Evolutionary conservation across 164 flowering plant species (phyloP), one percentile per base, ranked within the genome.

Genomic region (Vitis labrusca): DNA sequence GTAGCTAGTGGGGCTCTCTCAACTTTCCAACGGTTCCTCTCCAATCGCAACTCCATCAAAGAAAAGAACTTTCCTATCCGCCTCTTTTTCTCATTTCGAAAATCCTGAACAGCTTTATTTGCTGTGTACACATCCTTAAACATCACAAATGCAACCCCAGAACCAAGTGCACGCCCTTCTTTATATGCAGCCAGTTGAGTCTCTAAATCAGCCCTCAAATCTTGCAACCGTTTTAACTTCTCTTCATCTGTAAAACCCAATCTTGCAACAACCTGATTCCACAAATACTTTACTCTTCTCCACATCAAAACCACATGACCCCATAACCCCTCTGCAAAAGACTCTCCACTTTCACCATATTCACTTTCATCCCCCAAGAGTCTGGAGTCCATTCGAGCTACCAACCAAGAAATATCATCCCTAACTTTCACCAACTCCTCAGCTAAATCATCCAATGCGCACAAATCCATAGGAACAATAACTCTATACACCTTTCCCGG

Each of bases 141-240:
- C 72, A 96, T 85, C 72, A 96, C 97, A 81, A 96, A 96, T 29
- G 97, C 98, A 73, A 86, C 91, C 9, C 97, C 98, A 53, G 99
- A 98, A 59, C 99, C 91, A n/a, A 67, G 85, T 23, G 96, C 98
- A 61, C 85, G 80, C 11, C 95, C 97, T 66, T 91, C 94, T 74
- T 89, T 93, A 71, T 87, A 93, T 53, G 91, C 86, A 0, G 82
- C 80, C 71, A 93, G 69, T 60, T 90, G 86, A 69, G 82, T 85
- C 85, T 93, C 99, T 59, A 96, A 77, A 10, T 84, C 83, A 50
- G 90, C 91, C 68, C 93, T 84, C 74, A 79, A 63, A 57, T 89
- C 95, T 72, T 91, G 97, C 85, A 93, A 78, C 66, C 76, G 88
- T 71, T 83, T 85, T 59, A 93, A 73, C 76, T 76, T 91, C 55